phyloP scores from a whole-genome alignment of 345 rosid genomes.

The Xanthoceras sorbifolium region DNA sequence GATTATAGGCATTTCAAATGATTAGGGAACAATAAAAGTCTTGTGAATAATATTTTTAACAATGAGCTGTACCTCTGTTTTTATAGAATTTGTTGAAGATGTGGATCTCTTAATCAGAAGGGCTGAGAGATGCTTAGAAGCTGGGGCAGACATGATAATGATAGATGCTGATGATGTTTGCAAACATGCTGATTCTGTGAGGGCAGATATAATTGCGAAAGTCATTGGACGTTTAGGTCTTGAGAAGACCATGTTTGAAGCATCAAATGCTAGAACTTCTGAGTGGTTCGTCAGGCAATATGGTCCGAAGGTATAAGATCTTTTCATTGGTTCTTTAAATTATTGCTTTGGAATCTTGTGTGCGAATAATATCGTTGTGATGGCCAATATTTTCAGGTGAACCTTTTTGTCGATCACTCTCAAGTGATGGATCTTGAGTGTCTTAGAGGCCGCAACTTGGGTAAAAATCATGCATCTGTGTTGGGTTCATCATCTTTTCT shows the following conservation, averaged over 20 bases:
- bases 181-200: constrained; percentile 60
- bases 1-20: background rate
- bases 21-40: background rate
- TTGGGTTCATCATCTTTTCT: constrained; percentile 53
- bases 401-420: constrained; percentile 88
- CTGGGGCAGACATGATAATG: constrained; percentile 94
- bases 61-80: constrained; percentile 9
- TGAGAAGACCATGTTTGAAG: constrained; percentile 95
- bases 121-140: constrained; percentile 96
- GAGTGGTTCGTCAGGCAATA: constrained; percentile 86
- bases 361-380: background rate
- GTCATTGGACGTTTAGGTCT: constrained; percentile 80
- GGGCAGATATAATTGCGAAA: constrained; percentile 81
- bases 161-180: constrained; percentile 91
- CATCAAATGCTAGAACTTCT: constrained; percentile 63
- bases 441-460: constrained; percentile 68
- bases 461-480: constrained; percentile 56
- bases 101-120: constrained; percentile 78
- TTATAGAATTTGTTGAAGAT: constrained; percentile 74
- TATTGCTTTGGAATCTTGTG: constrained; percentile 12
- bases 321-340: constrained; percentile 1
- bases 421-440: constrained; percentile 89
- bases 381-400: constrained; percentile 55
- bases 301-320: constrained; percentile 67
- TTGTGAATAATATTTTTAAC: constrained; percentile 1